phyloP scores from a whole-genome alignment of 2,329 filamentous ascomycete species.

The Fusarium oxysporum region DNA sequence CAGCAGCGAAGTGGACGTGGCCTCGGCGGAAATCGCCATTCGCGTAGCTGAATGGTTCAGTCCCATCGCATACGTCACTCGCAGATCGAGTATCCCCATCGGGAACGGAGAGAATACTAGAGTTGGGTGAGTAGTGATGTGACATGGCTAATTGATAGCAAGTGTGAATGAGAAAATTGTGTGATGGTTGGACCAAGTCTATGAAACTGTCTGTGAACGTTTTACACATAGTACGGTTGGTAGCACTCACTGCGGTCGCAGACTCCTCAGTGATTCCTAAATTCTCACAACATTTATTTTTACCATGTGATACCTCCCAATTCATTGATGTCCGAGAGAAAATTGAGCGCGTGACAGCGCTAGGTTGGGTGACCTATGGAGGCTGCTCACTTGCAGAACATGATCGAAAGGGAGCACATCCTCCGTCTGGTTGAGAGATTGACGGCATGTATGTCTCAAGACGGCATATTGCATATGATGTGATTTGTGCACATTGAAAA shows the following conservation, averaged over 20 bases:
- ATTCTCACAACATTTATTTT: too few species aligned
- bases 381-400: not conserved
- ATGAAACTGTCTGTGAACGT: not conserved
- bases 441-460: not conserved
- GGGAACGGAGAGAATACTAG: not conserved
- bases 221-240: not conserved
- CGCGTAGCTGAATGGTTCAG: too few species aligned
- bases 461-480: not conserved
- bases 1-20: not conserved
- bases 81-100: not conserved
- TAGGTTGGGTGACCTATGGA: not conserved
- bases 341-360: not conserved
- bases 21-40: not conserved
- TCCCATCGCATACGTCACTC: not conserved
- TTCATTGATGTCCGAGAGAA: fast-evolving
- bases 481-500: not conserved
- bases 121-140: too few species aligned
- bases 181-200: not conserved
- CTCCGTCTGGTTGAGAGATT: not conserved
- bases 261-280: too few species aligned
- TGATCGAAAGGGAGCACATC: not conserved
- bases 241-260: not conserved
- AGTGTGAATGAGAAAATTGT: not conserved
- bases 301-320: not conserved
- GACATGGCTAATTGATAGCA: not conserved